These are phyloP conservation scores for Schizosaccharomyces osmophilus DNA, from an alignment of 805 yeast species.

Conservation along the genomic window DNA sequence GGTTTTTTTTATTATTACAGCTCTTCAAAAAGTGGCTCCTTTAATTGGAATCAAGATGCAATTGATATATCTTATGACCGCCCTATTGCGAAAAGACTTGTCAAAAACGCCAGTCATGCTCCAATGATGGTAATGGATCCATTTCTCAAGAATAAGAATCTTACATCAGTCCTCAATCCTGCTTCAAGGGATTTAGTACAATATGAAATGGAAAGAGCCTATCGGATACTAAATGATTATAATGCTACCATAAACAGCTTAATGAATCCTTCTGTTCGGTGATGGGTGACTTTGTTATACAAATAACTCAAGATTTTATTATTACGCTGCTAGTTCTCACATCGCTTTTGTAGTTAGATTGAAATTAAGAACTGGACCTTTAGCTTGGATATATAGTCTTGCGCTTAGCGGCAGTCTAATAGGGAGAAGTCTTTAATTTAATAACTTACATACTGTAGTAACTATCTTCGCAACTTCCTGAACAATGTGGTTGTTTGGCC, in stretches of 20 bases:
- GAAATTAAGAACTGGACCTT: no score
- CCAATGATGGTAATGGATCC: background rate
- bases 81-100: background rate
- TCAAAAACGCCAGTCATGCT: background rate
- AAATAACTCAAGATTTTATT: background rate
- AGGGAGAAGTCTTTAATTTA: no score
- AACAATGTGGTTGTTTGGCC: no score
- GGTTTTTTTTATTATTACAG: background rate
- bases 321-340: no score
- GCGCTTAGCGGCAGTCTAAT: no score
- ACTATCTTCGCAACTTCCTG: no score
- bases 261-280: background rate
- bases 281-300: background rate
- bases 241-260: background rate
- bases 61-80: background rate
- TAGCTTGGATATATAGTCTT: no score
- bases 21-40: background rate
- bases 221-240: background rate
- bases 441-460: no score
- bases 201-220: background rate
- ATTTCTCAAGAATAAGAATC: background rate
- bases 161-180: background rate
- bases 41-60: background rate
- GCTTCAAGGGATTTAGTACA: background rate
- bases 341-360: no score